Conservation (phyloP, 2,329 filamentous ascomycete genomes). For the Paecilomyces sp. region DNA sequence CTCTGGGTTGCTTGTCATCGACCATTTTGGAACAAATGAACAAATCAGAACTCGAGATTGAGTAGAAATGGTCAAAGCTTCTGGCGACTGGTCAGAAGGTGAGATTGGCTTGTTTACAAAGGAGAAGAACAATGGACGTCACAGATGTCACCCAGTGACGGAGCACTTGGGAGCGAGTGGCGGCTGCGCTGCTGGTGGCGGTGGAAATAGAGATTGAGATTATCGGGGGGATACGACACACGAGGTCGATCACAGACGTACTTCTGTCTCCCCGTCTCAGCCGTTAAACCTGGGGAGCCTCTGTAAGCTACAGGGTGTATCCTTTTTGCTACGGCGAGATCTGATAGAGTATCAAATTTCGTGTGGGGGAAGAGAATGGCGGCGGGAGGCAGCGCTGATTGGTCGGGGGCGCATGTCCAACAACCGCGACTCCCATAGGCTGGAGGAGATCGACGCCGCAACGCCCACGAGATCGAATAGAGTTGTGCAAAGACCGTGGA, state of each 20-base stretch:
- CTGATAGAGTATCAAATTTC: background rate
- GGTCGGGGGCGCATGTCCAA: background rate
- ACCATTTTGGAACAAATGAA: constrained; percentile 14
- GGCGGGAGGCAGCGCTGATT: background rate
- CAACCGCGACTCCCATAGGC: background rate
- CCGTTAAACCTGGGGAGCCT: background rate
- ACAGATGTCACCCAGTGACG: background rate
- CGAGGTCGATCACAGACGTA: background rate
- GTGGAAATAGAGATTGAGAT: background rate
- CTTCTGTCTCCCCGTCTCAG: background rate
- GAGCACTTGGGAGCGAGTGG: background rate
- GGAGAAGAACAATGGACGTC: background rate
- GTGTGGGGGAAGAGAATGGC: background rate
- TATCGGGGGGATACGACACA: background rate
- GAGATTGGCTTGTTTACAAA: background rate
- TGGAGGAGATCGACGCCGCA: background rate
- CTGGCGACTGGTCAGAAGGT: background rate
- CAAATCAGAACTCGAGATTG: background rate
- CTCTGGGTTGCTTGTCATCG: constrained; percentile 10
- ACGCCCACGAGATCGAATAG: background rate
- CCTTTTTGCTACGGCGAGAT: background rate
- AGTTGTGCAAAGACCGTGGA: background rate
- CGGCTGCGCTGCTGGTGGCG: background rate
- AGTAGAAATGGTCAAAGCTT: background rate
- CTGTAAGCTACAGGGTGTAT: background rate